These are phyloP conservation scores for Alternaria triticimaculans DNA, from an alignment of 2,329 filamentous ascomycete genomes.

Conservation along the genomic window DNA sequence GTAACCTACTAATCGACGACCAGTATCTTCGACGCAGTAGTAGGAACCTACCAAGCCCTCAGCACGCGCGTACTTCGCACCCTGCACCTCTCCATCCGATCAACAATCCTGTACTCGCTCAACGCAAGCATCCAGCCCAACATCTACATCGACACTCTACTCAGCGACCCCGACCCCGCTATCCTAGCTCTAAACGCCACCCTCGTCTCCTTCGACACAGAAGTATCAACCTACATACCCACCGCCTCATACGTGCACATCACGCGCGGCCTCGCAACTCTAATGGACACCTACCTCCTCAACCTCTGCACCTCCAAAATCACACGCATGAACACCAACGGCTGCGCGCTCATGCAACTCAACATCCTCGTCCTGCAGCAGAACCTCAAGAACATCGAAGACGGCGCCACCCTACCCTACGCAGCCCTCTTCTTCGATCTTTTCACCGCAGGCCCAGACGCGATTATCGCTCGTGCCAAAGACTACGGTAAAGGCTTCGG, in stretches of 20 bases:
- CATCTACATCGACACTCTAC: constrained; percentile 66
- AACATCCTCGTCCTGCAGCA: constrained; percentile 96
- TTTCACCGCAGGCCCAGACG: constrained; percentile 70
- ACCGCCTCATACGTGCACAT: constrained; percentile 74
- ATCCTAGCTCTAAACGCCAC: constrained; percentile 85
- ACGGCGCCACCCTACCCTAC: constrained; percentile 67
- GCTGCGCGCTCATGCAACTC: constrained; percentile 86
- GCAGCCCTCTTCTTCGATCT: constrained; percentile 73
- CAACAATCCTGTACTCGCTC: constrained; percentile 83
- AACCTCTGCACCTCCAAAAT: constrained; percentile 68
- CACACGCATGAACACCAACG: constrained; percentile 81
- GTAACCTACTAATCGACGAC: constrained; percentile 13
- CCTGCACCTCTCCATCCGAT: constrained; percentile 86
- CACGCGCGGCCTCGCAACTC: constrained; percentile 73
- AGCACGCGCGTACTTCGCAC: constrained; percentile 81
- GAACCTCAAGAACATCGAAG: constrained; percentile 92
- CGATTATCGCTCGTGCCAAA: constrained; percentile 68
- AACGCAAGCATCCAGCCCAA: constrained; percentile 56
- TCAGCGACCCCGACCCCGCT: constrained; percentile 77
- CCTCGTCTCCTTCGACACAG: constrained; percentile 87
- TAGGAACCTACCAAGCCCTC: constrained; percentile 82
- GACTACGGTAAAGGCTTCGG: constrained; percentile 44
- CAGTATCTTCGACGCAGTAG: constrained; percentile 84
- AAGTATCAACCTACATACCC: constrained; percentile 74
- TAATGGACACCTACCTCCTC: constrained; percentile 82